Conservation (phyloP, 2,329 filamentous ascomycete genomes). For the Mycocentrospora acerina region DNA sequence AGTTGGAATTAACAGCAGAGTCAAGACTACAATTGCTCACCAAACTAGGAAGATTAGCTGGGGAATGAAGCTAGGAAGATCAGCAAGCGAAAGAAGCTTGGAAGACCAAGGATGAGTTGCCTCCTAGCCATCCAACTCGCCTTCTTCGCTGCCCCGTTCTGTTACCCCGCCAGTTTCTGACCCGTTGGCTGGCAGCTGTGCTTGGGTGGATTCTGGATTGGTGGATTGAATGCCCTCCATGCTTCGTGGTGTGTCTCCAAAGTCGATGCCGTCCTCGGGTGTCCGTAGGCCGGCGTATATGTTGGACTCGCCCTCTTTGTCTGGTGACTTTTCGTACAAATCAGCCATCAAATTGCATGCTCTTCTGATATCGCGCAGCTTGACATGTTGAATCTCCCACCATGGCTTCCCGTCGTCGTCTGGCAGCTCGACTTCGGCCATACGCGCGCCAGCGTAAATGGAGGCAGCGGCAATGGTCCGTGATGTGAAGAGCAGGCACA, state of each 20-base stretch:
- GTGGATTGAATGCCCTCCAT: conserved; percentile 27
- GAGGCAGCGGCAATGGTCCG: conserved; percentile 81
- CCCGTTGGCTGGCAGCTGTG: conserved; percentile 25
- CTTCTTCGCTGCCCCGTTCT: conserved; percentile 47
- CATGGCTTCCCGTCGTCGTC: conserved; percentile 76
- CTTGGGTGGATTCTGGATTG: conserved; percentile 13
- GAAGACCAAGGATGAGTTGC: background rate
- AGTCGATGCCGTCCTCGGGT: conserved; percentile 40
- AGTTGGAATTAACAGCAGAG: too few relatives aligned
- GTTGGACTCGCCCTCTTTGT: conserved; percentile 44
- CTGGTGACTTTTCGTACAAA: conserved; percentile 47
- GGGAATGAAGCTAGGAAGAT: too few relatives aligned
- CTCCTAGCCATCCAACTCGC: conserved; percentile 49
- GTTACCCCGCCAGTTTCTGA: conserved; percentile 18
- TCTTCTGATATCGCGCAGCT: conserved; percentile 67
- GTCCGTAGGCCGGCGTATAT: conserved; percentile 50
- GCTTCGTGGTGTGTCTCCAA: conserved; percentile 32
- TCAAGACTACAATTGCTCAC: too few relatives aligned
- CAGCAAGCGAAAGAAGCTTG: too few relatives aligned
- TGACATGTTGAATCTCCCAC: conserved; percentile 80
- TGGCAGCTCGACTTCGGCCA: conserved; percentile 69
- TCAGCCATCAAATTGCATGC: conserved; percentile 76
- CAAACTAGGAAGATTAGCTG: too few relatives aligned
- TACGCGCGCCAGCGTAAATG: conserved; percentile 81
- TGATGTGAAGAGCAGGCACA: conserved; percentile 79